Conservation (phyloP, 495 filamentous ascomycete genomes). For the Daldinia grandis region DNA sequence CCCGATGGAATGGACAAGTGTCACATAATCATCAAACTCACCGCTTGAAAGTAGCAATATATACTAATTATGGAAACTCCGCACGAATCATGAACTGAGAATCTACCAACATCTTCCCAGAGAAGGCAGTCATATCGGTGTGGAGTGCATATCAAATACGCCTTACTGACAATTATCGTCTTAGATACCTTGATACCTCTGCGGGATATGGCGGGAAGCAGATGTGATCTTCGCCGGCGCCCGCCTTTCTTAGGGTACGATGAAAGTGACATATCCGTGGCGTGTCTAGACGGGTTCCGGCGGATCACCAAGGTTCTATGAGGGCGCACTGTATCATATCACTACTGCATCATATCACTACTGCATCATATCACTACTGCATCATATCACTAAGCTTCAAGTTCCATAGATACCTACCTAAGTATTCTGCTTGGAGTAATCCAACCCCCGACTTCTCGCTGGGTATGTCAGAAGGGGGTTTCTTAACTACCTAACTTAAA, state of each 20-base stretch:
- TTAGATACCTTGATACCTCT: background rate
- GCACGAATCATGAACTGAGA: conserved; percentile 30
- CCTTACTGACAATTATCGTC: background rate
- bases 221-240: conserved; percentile 1
- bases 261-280: background rate
- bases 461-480: background rate
- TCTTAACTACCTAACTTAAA: background rate
- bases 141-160: conserved; percentile 5
- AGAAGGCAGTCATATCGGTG: conserved; percentile 14
- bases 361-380: too few relatives aligned
- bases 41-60: conserved; percentile 19
- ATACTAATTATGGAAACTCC: conserved; percentile 16
- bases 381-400: background rate
- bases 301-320: background rate
- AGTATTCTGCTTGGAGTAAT: background rate
- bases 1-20: conserved; percentile 23
- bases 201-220: conserved; percentile 3
- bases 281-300: background rate
- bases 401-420: too few relatives aligned
- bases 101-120: background rate
- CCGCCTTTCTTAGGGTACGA: conserved; percentile 18
- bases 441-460: background rate
- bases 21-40: conserved; percentile 31
- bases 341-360: too few relatives aligned
- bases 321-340: background rate